Evolutionary conservation across 805 yeast species (phyloP).

Genomic region (Barnettozyma populi): DNA sequence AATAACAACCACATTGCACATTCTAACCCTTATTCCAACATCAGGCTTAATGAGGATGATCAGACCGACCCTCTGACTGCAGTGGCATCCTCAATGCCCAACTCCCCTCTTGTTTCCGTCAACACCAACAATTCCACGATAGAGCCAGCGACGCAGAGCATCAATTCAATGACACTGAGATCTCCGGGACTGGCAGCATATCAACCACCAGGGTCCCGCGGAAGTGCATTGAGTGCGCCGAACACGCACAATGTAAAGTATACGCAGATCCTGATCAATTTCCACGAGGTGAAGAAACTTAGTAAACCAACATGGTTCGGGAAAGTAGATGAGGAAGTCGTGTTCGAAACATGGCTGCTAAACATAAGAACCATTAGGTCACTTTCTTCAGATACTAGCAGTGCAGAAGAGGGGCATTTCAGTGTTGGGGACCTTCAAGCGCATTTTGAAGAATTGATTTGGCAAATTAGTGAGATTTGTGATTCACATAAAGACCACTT

Average conservation of each 20-base stretch:
- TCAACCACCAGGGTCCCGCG: constrained; percentile 3
- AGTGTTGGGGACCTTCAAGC: constrained; percentile 14
- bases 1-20: constrained; percentile 2
- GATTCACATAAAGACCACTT: constrained; percentile 59
- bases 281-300: constrained; percentile 34
- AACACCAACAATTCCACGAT: constrained; percentile 1
- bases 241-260: constrained; percentile 14
- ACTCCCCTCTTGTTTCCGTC: constrained; percentile 4
- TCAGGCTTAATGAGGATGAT: constrained; percentile 16
- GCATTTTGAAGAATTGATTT: constrained; percentile 37
- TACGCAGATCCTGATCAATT: constrained; percentile 34
- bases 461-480: constrained; percentile 44
- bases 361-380: constrained; percentile 41
- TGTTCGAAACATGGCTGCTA: constrained; percentile 73
- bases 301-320: constrained; percentile 55
- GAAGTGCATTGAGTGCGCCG: constrained; percentile 4
- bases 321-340: constrained; percentile 35
- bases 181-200: constrained; percentile 8
- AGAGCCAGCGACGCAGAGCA: constrained; percentile 1
- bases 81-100: constrained; percentile 5
- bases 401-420: not conserved
- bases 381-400: constrained; percentile 8
- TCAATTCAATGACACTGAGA: constrained; percentile 1
- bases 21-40: constrained; percentile 16
- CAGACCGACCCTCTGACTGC: not conserved